These are phyloP conservation scores for Myriangium duriaei DNA, from an alignment of 2,329 filamentous ascomycete genomes.

Conservation along the genomic window DNA sequence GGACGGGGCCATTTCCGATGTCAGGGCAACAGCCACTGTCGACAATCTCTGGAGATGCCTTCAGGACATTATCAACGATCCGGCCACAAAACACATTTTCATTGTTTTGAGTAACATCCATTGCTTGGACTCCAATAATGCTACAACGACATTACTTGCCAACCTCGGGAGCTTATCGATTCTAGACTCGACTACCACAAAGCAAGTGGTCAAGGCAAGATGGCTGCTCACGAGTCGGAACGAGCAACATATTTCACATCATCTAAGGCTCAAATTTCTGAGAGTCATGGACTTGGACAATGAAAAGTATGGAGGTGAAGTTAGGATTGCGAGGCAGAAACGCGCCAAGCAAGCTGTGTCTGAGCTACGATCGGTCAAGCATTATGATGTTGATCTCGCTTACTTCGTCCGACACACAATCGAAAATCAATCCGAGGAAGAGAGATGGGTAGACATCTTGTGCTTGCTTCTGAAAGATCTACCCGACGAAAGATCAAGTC, in stretches of 20 bases:
- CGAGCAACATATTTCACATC: background rate
- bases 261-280: too few species aligned
- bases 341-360: conserved; percentile 5
- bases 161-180: too few species aligned
- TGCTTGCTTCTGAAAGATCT: conserved; percentile 5
- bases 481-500: background rate
- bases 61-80: conserved; percentile 9
- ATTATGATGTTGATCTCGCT: conserved; percentile 9
- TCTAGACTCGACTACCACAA: too few species aligned
- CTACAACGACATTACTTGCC: background rate
- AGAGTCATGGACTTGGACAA: conserved; percentile 6
- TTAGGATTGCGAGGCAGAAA: conserved; percentile 6
- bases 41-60: conserved; percentile 10
- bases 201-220: too few species aligned
- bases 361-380: background rate
- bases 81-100: background rate
- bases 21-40: conserved; percentile 4
- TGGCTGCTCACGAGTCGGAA: conserved; percentile 9
- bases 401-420: conserved; percentile 8
- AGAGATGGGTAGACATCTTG: conserved; percentile 6
- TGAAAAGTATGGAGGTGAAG: conserved; percentile 6
- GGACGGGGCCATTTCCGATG: background rate
- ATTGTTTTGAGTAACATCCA: conserved; percentile 5
- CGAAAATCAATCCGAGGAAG: conserved; percentile 3
- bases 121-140: background rate